Evolutionary conservation across 148 eudicot species (phyloP).

Genomic region (Amaranthus hypochondriacus): DNA sequence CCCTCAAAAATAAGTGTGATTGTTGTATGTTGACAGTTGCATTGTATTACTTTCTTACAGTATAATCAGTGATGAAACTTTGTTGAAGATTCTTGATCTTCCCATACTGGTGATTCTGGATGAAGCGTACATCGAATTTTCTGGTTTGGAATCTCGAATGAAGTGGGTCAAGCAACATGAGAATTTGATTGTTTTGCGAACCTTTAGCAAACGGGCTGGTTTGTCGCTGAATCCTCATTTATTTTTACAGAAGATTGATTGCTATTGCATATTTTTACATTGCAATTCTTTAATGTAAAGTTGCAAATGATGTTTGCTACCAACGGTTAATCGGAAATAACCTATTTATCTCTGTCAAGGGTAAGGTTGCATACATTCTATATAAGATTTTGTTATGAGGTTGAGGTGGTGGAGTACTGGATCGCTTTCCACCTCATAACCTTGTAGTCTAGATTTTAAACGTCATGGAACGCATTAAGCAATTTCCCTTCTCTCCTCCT

Average conservation of each 20-base stretch:
- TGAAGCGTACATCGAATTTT: slow-evolving; percentile 93
- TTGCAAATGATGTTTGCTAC: no score
- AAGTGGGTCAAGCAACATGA: slow-evolving; percentile 91
- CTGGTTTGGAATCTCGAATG: slow-evolving; percentile 81
- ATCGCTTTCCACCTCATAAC: no score
- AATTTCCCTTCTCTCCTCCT: no score
- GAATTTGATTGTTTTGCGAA: slow-evolving; percentile 88
- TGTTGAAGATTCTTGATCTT: slow-evolving; percentile 68
- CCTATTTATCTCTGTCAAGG: no score
- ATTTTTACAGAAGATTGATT: background rate
- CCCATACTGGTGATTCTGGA: slow-evolving; percentile 85
- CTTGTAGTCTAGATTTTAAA: no score
- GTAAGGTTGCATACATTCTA: no score
- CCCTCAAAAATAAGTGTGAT: background rate
- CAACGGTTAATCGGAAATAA: no score
- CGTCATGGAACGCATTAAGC: no score
- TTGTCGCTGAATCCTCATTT: slow-evolving; percentile 14
- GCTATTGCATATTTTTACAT: background rate
- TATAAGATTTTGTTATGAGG: no score
- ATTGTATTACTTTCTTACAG: slow-evolving; percentile 31
- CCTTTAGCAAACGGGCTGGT: slow-evolving; percentile 98
- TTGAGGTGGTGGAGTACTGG: no score
- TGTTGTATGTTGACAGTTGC: slow-evolving; percentile 12
- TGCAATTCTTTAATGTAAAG: background rate
- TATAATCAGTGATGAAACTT: slow-evolving; percentile 67